A percentile compares a stretch with the other conserved stretches of the same genome.
Evolutionary conservation across 768 basidiomycete species (phyloP).

Genomic region (Lactifluus pinguis): DNA sequence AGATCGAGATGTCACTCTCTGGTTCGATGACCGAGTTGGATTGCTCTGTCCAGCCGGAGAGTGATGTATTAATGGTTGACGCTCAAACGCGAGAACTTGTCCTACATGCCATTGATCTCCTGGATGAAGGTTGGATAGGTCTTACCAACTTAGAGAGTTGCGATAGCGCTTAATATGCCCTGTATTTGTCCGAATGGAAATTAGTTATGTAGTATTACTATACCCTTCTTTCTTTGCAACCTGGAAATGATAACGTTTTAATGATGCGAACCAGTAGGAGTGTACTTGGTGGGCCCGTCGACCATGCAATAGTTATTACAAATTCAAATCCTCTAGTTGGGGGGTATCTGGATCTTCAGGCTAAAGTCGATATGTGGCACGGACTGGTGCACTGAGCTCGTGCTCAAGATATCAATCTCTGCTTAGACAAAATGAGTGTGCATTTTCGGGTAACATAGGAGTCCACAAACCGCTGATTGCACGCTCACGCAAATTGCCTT

Average conservation of each 20-base stretch:
- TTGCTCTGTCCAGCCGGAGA: neutral
- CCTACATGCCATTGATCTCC: neutral
- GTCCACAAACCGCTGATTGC: slow-evolving; percentile 68
- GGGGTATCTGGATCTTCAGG: slow-evolving; percentile 78
- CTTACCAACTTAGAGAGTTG: neutral
- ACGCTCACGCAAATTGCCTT: slow-evolving; percentile 69
- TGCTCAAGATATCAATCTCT: slow-evolving; percentile 95
- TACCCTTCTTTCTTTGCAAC: neutral
- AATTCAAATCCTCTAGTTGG: neutral
- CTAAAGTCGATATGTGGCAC: slow-evolving; percentile 95
- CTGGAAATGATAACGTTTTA: neutral
- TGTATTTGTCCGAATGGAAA: neutral
- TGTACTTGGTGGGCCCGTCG: neutral
- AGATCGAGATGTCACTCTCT: neutral
- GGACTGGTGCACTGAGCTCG: slow-evolving; percentile 83
- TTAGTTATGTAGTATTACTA: neutral
- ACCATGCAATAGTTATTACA: too few species aligned
- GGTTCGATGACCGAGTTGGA: neutral
- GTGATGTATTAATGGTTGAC: neutral
- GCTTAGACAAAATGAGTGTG: slow-evolving; percentile 2
- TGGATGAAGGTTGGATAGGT: neutral
- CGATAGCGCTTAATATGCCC: neutral
- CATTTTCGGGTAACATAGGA: neutral
- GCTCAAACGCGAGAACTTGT: neutral
- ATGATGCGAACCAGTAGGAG: neutral